A percentile compares a stretch with the other conserved stretches of the same genome.
Evolutionary conservation across 2,329 filamentous ascomycete genomes (phyloP).

Genomic region (Colletotrichum sp.): DNA sequence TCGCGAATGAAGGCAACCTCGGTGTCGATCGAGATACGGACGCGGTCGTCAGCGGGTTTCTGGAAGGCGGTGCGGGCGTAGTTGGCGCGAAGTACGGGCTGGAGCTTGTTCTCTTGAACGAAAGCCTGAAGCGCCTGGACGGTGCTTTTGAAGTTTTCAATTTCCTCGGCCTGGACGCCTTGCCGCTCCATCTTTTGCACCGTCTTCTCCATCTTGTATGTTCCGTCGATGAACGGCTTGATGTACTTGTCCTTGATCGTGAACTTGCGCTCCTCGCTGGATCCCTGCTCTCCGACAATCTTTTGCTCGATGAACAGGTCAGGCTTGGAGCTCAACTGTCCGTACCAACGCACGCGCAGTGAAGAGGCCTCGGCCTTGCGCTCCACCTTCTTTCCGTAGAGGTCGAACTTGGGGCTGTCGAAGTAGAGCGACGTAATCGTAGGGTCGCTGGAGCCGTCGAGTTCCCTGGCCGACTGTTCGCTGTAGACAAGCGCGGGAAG

Average conservation of each 20-base stretch:
- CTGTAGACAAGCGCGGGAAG: conserved; percentile 94
- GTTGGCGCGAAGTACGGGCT: conserved; percentile 88
- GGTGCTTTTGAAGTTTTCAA: conserved; percentile 72
- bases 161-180: conserved; percentile 68
- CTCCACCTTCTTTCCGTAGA: conserved; percentile 87
- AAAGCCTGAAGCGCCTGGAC: conserved; percentile 82
- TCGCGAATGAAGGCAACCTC: conserved; percentile 86
- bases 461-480: conserved; percentile 81
- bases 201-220: conserved; percentile 92
- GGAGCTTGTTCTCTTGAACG: conserved; percentile 76
- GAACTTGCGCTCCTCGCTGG: conserved; percentile 80
- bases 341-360: conserved; percentile 89
- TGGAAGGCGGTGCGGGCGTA: conserved; percentile 96
- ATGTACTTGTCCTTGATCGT: conserved; percentile 94
- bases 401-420: conserved; percentile 82
- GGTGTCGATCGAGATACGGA: conserved; percentile 92
- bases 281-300: conserved; percentile 76
- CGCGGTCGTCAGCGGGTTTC: conserved; percentile 87
- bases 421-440: conserved; percentile 96
- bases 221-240: conserved; percentile 81
- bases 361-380: conserved; percentile 79
- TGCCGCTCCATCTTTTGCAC: conserved; percentile 85
- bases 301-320: conserved; percentile 92
- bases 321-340: conserved; percentile 77
- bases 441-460: conserved; percentile 82